Evolutionary conservation across 208 protist species (phyloP), one percentile per base, ranked within the genome.

Genomic region (Cochliopodium minus): DNA sequence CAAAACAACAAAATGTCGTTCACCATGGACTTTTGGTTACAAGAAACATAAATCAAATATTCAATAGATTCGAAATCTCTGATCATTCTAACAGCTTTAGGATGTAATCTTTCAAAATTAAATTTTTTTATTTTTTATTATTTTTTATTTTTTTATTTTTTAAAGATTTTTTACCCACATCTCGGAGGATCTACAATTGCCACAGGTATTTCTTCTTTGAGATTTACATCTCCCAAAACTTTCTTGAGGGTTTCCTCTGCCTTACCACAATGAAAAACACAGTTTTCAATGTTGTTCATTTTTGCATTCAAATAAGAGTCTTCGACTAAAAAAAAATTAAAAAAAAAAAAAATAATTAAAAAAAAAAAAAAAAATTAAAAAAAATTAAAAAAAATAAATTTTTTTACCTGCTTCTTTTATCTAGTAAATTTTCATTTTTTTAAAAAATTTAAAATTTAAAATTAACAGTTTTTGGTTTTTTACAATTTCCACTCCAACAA

Each of bases 31-130:
- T 74, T 79, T 59, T 88, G 87, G 58, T 92, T 87, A 53, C 90
- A 95, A 3, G 83, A 90, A 28, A 95, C 88, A 70, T 93, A 95
- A 52, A 95, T 82, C 0, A 92, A 72, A 5, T 75, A 67, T 13
- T 86, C 73, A 43, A 95, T 86, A 5, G 71, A 63, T 28, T 69
- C 30, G n/a, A n/a, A n/a, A n/a, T n/a, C n/a, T n/a, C n/a, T n/a
- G n/a, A n/a, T n/a, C n/a, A n/a, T n/a, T n/a, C n/a, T n/a, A n/a
- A n/a, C n/a, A n/a, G n/a, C n/a, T n/a, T n/a, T n/a, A n/a, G n/a
- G n/a, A n/a, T n/a, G n/a, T n/a, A n/a, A n/a, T n/a, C n/a, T n/a
- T n/a, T n/a, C n/a, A n/a, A n/a, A n/a, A n/a, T n/a, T n/a, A n/a
- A n/a, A n/a, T n/a, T n/a, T n/a, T n/a, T n/a, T n/a, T n/a, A n/a